Evolutionary conservation across 2,329 filamentous ascomycete species (phyloP).

Genomic region (Aspergillus floridensis): DNA sequence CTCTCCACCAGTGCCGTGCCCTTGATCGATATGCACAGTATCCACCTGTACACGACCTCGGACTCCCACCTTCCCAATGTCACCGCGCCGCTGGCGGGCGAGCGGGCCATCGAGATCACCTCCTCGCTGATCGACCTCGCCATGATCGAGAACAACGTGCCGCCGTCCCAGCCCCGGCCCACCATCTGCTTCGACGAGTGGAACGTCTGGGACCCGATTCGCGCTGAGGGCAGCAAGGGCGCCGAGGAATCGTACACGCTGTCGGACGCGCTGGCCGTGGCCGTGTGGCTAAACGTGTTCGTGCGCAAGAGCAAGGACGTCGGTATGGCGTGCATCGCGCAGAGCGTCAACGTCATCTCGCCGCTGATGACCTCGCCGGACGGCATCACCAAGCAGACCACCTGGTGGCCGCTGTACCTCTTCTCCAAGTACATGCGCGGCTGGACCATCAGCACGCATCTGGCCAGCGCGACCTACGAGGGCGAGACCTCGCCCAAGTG

Average conservation of each 20-base stretch:
- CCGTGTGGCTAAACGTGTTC: conserved; percentile 73
- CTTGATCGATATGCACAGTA: conserved; percentile 76
- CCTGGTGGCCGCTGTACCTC: conserved; percentile 70
- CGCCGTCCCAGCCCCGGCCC: conserved; percentile 58
- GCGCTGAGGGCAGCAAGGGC: conserved; percentile 68
- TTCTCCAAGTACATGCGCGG: conserved; percentile 74
- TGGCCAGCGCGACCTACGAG: conserved; percentile 61
- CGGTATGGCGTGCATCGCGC: conserved; percentile 76
- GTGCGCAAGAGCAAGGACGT: conserved; percentile 67
- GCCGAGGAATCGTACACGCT: conserved; percentile 73
- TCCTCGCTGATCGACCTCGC: conserved; percentile 70
- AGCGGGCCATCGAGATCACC: conserved; percentile 70
- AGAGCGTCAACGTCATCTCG: conserved; percentile 74
- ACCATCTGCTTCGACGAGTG: conserved; percentile 82
- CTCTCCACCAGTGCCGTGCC: conserved; percentile 39
- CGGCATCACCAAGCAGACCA: conserved; percentile 68
- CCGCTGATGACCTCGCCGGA: conserved; percentile 68
- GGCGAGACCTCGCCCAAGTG: conserved; percentile 50
- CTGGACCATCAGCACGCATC: conserved; percentile 63
- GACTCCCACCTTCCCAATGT: conserved; percentile 55
- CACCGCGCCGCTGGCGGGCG: conserved; percentile 65
- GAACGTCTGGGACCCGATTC: conserved; percentile 76
- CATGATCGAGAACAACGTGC: conserved; percentile 61
- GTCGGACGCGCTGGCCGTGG: conserved; percentile 72
- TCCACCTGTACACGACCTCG: conserved; percentile 72